phyloP scores from a whole-genome alignment of 169 alveolate species.

The Plasmodium chabaudi region DNA sequence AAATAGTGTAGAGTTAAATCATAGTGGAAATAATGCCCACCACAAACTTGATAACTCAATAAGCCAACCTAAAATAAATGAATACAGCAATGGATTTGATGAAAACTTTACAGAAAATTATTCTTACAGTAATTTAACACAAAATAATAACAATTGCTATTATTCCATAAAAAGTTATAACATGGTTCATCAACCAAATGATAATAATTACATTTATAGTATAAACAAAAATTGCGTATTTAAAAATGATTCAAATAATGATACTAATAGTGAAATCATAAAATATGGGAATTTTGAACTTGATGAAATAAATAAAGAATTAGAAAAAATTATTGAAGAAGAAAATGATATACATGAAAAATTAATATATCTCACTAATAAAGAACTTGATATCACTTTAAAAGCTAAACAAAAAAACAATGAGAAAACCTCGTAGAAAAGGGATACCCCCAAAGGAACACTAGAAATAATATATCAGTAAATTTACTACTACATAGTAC shows the following conservation, averaged over 20 bases:
- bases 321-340: constrained; percentile 65
- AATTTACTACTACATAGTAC: too few relatives aligned
- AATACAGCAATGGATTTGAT: not conserved
- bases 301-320: constrained; percentile 53
- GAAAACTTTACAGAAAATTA: not conserved
- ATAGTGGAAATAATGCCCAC: too few relatives aligned
- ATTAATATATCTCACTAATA: constrained; percentile 46
- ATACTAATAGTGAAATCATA: constrained; percentile 12
- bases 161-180: not conserved
- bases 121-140: not conserved
- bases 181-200: not conserved
- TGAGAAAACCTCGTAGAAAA: constrained; percentile 6
- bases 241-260: not conserved
- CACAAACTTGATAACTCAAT: too few relatives aligned
- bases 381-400: constrained; percentile 47
- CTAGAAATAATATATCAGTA: too few relatives aligned
- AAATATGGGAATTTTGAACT: constrained; percentile 54
- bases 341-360: constrained; percentile 67
- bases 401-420: constrained; percentile 18
- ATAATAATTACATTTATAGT: constrained; percentile 7
- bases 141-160: not conserved
- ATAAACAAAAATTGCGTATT: constrained; percentile 1
- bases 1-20: too few relatives aligned
- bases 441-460: constrained; percentile 4
- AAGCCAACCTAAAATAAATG: not conserved